phyloP scores from a whole-genome alignment of 1,284 basidiomycete species.

The Trametes sp. region DNA sequence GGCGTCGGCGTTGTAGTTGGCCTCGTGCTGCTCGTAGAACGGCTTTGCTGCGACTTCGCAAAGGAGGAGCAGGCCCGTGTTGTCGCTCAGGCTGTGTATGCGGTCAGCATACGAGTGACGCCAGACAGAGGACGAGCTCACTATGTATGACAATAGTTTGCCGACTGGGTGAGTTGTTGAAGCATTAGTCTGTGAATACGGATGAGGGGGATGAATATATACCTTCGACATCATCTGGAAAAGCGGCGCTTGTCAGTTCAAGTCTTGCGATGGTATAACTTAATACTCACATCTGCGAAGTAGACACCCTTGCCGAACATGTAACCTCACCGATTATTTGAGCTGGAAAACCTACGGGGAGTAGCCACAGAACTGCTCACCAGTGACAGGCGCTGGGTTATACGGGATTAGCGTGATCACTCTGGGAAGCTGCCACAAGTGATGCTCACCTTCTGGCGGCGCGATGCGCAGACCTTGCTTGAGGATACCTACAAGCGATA shows the following conservation, averaged over 20 bases:
- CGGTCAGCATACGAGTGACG: not conserved
- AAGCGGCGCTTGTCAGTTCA: conserved; percentile 14
- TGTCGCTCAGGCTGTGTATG: conserved; percentile 53
- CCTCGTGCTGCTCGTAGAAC: conserved; percentile 55
- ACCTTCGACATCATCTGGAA: conserved; percentile 70
- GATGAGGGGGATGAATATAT: not conserved
- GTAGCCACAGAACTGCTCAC: conserved; percentile 30
- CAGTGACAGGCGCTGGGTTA: conserved; percentile 56
- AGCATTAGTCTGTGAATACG: not conserved
- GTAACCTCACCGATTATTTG: conserved; percentile 46
- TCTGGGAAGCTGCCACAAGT: not conserved
- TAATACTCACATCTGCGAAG: conserved; percentile 67
- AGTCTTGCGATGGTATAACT: not conserved
- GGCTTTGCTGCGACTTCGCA: conserved; percentile 68
- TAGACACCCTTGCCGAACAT: conserved; percentile 79
- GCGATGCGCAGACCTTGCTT: conserved; percentile 74
- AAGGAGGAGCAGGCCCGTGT: conserved; percentile 60
- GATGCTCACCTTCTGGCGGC: conserved; percentile 62
- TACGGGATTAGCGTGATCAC: conserved; percentile 2
- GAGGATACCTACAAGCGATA: conserved; percentile 54
- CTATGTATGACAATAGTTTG: conserved; percentile 64
- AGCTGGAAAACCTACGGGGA: not conserved
- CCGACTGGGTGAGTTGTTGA: conserved; percentile 49
- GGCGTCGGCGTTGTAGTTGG: conserved; percentile 59
- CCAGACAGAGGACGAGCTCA: conserved; percentile 39